Conservation (phyloP, 352 stramenopile genomes). For the Phytophthora colocasiae region DNA sequence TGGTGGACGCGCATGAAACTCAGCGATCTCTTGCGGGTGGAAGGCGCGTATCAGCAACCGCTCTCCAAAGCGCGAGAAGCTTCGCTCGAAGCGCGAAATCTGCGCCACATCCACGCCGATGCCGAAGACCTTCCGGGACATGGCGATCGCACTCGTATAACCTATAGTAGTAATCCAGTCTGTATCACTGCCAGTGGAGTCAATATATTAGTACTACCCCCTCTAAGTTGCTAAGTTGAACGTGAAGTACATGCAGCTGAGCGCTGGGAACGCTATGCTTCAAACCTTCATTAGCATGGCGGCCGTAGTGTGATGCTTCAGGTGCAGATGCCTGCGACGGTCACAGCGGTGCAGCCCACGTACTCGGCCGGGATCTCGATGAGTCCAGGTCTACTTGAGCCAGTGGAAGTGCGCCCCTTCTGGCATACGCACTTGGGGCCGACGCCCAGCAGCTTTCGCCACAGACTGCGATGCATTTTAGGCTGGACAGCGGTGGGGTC, state of each 20-base stretch:
- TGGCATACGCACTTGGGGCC: conserved; percentile 64
- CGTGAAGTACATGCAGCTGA: too few relatives aligned
- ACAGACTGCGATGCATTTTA: conserved; percentile 55
- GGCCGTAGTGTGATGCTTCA: conserved; percentile 60
- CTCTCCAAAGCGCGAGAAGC: conserved; percentile 63
- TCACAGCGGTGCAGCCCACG: conserved; percentile 47
- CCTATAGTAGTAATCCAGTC: too few relatives aligned
- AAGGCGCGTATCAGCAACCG: conserved; percentile 69
- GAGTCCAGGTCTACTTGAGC: conserved; percentile 20
- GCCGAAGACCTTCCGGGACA: conserved; percentile 55
- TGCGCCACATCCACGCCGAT: conserved; percentile 80
- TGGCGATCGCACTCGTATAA: background rate
- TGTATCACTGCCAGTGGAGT: too few relatives aligned
- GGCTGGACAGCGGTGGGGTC: conserved; percentile 15
- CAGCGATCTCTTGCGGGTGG: conserved; percentile 68
- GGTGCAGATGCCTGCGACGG: conserved; percentile 55
- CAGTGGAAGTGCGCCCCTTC: conserved; percentile 11
- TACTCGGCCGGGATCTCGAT: conserved; percentile 58
- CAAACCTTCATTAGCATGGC: too few relatives aligned
- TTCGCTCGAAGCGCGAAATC: conserved; percentile 61
- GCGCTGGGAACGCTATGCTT: too few relatives aligned
- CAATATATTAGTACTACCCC: background rate
- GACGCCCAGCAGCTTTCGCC: conserved; percentile 62
- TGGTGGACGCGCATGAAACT: conserved; percentile 55
- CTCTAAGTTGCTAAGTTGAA: too few relatives aligned